Conservation (phyloP, 2,329 filamentous ascomycete species). For the Nakataea oryzae region DNA sequence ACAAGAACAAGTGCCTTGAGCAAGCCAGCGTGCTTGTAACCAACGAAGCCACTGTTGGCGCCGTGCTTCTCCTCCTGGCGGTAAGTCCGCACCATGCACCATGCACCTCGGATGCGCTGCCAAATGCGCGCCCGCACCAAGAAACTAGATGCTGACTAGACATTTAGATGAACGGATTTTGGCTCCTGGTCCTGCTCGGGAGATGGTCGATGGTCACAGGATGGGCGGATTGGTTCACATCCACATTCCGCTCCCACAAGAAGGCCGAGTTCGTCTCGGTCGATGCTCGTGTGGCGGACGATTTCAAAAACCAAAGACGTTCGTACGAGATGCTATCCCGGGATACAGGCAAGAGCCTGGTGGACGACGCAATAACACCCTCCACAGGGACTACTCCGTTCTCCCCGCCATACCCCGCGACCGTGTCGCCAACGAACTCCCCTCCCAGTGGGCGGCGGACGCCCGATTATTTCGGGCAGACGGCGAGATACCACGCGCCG, state of each 20-base stretch:
- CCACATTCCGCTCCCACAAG: conserved; percentile 30
- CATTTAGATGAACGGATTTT: conserved; percentile 66
- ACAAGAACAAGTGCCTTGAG: conserved; percentile 57
- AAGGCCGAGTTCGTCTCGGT: conserved; percentile 82
- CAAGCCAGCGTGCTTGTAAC: conserved; percentile 54
- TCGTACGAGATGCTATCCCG: conserved; percentile 73
- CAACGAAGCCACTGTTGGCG: conserved; percentile 65
- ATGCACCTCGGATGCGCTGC: neutral
- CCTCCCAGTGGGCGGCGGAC: conserved; percentile 28
- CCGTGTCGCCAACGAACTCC: conserved; percentile 13
- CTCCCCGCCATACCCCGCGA: conserved; percentile 6
- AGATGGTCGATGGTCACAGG: conserved; percentile 77
- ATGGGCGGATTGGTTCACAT: conserved; percentile 60
- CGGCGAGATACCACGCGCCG: conserved; percentile 44
- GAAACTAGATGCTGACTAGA: neutral
- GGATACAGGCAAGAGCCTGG: conserved; percentile 35
- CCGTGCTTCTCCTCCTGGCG: conserved; percentile 72
- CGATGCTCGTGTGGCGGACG: conserved; percentile 52
- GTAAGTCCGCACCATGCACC: conserved; percentile 35
- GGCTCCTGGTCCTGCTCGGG: conserved; percentile 72
- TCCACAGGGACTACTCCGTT: conserved; percentile 19
- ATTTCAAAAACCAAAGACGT: conserved; percentile 51
- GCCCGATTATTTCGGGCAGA: conserved; percentile 45
- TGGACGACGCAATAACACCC: conserved; percentile 40
- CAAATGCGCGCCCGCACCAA: no score